Evolutionary conservation across 2,329 filamentous ascomycete genomes (phyloP).

Genomic region (Sporothrix phasma): DNA sequence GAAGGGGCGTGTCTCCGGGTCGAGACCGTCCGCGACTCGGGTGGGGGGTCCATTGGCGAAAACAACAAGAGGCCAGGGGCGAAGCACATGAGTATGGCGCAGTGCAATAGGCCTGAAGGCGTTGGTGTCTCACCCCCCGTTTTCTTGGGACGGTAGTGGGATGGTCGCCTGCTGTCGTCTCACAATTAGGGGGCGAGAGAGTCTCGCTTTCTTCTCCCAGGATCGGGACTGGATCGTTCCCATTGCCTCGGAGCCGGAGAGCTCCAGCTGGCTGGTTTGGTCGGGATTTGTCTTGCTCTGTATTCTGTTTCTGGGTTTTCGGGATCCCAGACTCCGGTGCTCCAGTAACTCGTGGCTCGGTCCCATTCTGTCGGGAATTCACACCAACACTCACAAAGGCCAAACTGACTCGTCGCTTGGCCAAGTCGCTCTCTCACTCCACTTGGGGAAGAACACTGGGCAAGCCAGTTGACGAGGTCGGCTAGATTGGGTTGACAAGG

Average conservation of each 20-base stretch:
- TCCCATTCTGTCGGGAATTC: background rate
- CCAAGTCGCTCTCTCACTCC: background rate
- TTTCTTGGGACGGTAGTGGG: too few relatives aligned
- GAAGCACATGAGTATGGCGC: background rate
- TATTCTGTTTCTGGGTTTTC: background rate
- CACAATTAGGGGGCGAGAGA: too few relatives aligned
- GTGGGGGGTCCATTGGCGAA: background rate
- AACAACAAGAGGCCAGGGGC: background rate
- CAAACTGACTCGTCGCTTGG: background rate
- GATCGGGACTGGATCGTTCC: too few relatives aligned
- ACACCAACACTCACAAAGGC: background rate
- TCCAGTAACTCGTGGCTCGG: background rate
- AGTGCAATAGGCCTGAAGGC: background rate
- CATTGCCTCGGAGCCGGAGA: too few relatives aligned
- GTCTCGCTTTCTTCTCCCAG: too few relatives aligned
- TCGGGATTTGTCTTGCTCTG: background rate
- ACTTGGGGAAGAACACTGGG: background rate
- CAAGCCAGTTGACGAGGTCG: background rate
- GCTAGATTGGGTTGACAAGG: background rate
- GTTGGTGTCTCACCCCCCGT: background rate
- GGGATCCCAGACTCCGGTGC: too few relatives aligned
- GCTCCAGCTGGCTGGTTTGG: too few relatives aligned
- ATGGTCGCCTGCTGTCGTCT: too few relatives aligned
- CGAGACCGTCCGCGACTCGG: background rate
- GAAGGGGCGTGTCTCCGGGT: background rate